phyloP scores from a whole-genome alignment of 2,329 filamentous ascomycete genomes.

The Fusarium scirpi region DNA sequence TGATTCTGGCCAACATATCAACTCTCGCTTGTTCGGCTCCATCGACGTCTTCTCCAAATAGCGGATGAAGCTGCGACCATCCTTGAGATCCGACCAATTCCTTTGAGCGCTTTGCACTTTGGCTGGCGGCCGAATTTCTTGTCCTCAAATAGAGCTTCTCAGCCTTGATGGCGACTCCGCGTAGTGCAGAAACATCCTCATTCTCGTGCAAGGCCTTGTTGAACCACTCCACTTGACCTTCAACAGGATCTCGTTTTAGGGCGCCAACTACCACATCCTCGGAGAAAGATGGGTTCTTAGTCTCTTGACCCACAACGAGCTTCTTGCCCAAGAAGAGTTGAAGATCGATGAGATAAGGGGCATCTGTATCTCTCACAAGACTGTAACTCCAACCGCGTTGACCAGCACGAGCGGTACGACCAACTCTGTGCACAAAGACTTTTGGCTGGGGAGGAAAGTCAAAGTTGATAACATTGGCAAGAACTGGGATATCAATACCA shows the following conservation, averaged over 20 bases:
- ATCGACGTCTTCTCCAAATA: constrained; percentile 80
- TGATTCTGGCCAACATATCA: constrained; percentile 89
- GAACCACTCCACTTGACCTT: constrained; percentile 83
- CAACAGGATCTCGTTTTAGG: constrained; percentile 78
- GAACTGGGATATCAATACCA: constrained; percentile 96
- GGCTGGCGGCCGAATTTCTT: constrained; percentile 86
- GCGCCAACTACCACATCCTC: constrained; percentile 87
- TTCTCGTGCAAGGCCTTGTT: constrained; percentile 82
- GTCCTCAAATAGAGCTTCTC: constrained; percentile 94
- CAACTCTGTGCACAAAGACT: constrained; percentile 95
- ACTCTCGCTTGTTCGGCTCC: constrained; percentile 78
- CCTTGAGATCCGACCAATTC: constrained; percentile 76
- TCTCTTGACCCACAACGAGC: constrained; percentile 79
- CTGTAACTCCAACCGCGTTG: constrained; percentile 96
- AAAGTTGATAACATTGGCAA: constrained; percentile 98
- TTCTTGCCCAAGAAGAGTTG: constrained; percentile 93
- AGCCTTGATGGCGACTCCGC: constrained; percentile 83
- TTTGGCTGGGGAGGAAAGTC: constrained; percentile 98
- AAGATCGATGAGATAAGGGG: constrained; percentile 91
- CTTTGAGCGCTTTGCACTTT: constrained; percentile 90
- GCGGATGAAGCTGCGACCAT: constrained; percentile 80
- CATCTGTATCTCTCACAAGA: constrained; percentile 86
- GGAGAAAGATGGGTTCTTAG: constrained; percentile 75
- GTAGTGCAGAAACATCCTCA: constrained; percentile 77
- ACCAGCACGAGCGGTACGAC: constrained; percentile 93